Base-by-base conservation (phyloP, 495 filamentous ascomycete genomes). In the Penicillium manginii region DNA sequence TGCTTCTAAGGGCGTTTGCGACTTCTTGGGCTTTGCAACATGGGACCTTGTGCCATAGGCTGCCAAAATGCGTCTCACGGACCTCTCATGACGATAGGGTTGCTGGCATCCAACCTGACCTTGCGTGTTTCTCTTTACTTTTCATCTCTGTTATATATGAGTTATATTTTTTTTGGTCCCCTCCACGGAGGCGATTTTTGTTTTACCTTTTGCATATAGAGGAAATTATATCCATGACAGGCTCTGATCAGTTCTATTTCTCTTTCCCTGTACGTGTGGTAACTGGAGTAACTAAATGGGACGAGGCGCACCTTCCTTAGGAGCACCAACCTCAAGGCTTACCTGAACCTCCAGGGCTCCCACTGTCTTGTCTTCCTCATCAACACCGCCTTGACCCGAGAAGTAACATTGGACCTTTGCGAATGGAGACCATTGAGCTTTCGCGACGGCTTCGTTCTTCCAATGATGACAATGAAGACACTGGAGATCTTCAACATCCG, bases 141-240 rank as follows among this genome's bases (percentile, higher is more conserved):
- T 57, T 19, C 26, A 52, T 22, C 58, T 46, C 33, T 46, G 31
- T 52, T 37, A 54, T 55, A 59, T 32, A 22, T 57, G 50, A n/a
- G 15, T 37, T 37, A 2, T 33, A 4, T 11, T 60, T 62, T 65
- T 52, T 60, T 60, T 63, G 52, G 58, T 68, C 47, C 54, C 52
- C 61, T 61, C 62, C 40, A 65, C 60, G 62, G 67, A 61, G 54
- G 50, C 53, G 52, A 39, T 39, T 32, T 18, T 57, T 53, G 49
- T 58, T 68, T 37, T 14, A 37, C 35, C 67, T 56, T 68, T 43
- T 43, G 40, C 40, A 65, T 65, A 70, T 70, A 70, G 67, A 69
- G 64, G 55, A 64, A 68, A 68, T 29, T 29, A 29, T 62, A 60
- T 29, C 17, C 45, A 54, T 54, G 35, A 29, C 19, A n/a, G 18